Base-by-base conservation (phyloP, 2,329 filamentous ascomycete genomes). In the Penicillium sp. region DNA sequence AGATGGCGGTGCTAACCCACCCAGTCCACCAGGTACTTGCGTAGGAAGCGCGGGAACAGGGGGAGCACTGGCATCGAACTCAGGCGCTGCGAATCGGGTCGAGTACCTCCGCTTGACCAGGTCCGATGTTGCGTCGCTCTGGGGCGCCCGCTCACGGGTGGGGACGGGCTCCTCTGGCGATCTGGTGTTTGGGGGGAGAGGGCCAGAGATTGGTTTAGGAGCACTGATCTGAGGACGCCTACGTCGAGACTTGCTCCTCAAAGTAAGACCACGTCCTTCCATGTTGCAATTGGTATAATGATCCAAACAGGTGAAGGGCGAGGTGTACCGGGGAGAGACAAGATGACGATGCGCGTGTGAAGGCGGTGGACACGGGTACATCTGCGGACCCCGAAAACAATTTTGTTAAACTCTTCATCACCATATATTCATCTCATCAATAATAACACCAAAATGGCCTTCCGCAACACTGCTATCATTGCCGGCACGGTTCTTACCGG, bases 51-150 rank as follows among this genome's bases (percentile, higher is more conserved):
- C 74, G 1, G 94, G 93, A 60, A 96, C 81, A 2, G 90, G 84
- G 16, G 91, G 84, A 18, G 84, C 85, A 52, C 83, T 85, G 62
- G 82, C 79, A 65, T 88, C 84, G 65, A 90, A 86, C 56, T 85
- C 78, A 1, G 89, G 89, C 1, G 88, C 74, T 61, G 90, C 86
- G 66, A 97, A 96, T 57, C 93, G 87, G 40, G 92, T 92, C 38
- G 94, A 97, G 75, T 97, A 99, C 65, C 94, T 83, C 65, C 92
- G 85, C 78, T 97, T 97, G 55, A 99, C 92, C 50, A 97, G 81
- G 72, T 99, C 93, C 16, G 85, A 84, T 40, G 86, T 87, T 65
- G 83, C 81, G 54, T 71, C 78, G 51, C 75, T 77, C 53, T 75
- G 69, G 58, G 76, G 75, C 38, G 75, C 72, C 50, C 76, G 71